Evolutionary conservation across 495 filamentous ascomycete genomes (phyloP).

Genomic region (Hyaloscypha hepaticicola): DNA sequence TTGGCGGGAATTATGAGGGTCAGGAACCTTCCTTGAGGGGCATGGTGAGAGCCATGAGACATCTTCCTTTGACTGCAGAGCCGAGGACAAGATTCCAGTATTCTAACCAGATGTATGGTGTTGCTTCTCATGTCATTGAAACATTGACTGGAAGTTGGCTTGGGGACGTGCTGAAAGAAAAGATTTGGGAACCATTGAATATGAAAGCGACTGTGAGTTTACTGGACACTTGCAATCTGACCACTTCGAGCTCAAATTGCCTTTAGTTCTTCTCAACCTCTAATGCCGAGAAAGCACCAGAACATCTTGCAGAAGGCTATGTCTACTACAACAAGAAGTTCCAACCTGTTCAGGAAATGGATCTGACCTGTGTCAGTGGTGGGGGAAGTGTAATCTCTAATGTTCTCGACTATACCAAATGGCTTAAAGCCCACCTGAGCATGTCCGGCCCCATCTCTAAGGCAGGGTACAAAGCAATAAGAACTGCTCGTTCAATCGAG

Average conservation of each 20-base stretch:
- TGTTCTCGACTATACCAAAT: conserved; percentile 53
- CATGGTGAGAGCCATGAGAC: conserved; percentile 41
- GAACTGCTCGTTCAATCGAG: conserved; percentile 38
- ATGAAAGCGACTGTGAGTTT: conserved; percentile 48
- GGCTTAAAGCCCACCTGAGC: conserved; percentile 40
- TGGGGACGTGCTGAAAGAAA: conserved; percentile 40
- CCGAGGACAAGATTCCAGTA: conserved; percentile 47
- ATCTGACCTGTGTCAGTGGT: conserved; percentile 41
- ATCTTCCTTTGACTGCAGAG: conserved; percentile 42
- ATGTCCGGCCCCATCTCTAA: conserved; percentile 34
- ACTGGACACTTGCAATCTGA: neutral
- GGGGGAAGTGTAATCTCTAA: conserved; percentile 51
- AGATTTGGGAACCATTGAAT: conserved; percentile 47
- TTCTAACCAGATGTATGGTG: conserved; percentile 53
- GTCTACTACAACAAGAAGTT: conserved; percentile 22
- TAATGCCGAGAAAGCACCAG: conserved; percentile 33
- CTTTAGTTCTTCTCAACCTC: conserved; percentile 39
- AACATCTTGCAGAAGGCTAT: conserved; percentile 36
- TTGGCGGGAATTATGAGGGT: conserved; percentile 28
- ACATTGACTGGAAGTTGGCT: conserved; percentile 42
- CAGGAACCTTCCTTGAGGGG: conserved; percentile 31
- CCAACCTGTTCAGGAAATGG: conserved; percentile 23
- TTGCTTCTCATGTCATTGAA: conserved; percentile 44
- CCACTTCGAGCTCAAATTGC: neutral
- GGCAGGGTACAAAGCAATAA: conserved; percentile 40